phyloP scores from a whole-genome alignment of 2,329 filamentous ascomycete species.

The Coniochaeta prunicola region DNA sequence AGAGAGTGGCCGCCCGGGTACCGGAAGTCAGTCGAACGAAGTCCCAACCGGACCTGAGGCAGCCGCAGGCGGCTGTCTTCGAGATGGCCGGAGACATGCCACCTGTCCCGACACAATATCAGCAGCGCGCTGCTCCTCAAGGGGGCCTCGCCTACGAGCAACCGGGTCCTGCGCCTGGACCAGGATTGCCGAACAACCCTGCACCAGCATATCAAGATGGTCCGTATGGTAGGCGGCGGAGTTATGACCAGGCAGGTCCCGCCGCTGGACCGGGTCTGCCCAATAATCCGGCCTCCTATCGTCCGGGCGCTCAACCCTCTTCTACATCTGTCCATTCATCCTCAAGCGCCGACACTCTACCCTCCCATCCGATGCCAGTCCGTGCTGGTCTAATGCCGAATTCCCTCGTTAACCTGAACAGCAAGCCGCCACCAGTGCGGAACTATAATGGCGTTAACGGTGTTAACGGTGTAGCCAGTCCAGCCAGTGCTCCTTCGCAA shows the following conservation, averaged over 20 bases:
- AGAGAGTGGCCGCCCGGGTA: slow-evolving; percentile 41
- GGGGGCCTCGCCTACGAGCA: slow-evolving; percentile 5
- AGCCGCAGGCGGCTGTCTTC: slow-evolving; percentile 61
- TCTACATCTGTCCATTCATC: neutral
- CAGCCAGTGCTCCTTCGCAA: neutral
- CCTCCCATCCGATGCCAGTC: slow-evolving; percentile 55
- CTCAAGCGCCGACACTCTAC: slow-evolving; percentile 37
- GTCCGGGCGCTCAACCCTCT: slow-evolving; percentile 9
- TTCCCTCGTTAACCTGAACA: slow-evolving; percentile 46
- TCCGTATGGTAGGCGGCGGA: neutral
- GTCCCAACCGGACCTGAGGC: slow-evolving; percentile 60
- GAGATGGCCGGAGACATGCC: slow-evolving; percentile 65
- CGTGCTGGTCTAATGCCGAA: slow-evolving; percentile 55
- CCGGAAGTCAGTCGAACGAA: slow-evolving; percentile 53
- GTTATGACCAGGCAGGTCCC: slow-evolving; percentile 5
- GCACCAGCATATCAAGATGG: neutral
- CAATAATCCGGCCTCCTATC: slow-evolving; percentile 13
- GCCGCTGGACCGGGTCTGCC: slow-evolving; percentile 11
- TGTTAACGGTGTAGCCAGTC: neutral
- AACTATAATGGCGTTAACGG: slow-evolving; percentile 31
- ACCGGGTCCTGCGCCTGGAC: neutral
- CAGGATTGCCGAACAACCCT: neutral
- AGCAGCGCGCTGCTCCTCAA: slow-evolving; percentile 15
- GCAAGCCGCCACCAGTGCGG: slow-evolving; percentile 51
- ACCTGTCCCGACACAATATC: slow-evolving; percentile 30